Base-by-base conservation (phyloP, 2,329 filamentous ascomycete genomes). In the Penicillium sp. region DNA sequence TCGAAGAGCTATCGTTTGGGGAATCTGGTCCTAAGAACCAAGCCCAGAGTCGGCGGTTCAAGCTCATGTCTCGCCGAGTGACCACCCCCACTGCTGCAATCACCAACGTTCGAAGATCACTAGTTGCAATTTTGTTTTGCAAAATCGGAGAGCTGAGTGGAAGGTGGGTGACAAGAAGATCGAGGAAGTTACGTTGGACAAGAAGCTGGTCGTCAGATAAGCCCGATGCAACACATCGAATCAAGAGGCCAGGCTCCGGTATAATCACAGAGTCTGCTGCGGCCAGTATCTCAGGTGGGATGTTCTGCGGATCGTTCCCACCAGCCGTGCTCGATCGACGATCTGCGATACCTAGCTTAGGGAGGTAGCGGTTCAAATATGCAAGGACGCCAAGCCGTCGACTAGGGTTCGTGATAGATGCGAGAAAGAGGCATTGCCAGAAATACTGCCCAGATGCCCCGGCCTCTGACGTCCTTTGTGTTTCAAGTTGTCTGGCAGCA, bases 391-490 rank as follows among this genome's bases (percentile, higher is more conserved):
- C 94, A 62, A 90, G 87, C 55, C 94, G 86, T 60, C 93, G 84
- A 60, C 88, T 92, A 42, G 91, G 85, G 68, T 93, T 93, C 1
- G 94, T 97, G 59, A 99, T 94, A 19, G 91, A 89, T 10, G 93
- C 91, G 19, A 99, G 79, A 69, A 99, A 97, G 70, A 99, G 89
- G 73, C 92, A 97, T 77, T 99, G 94, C 94, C 94, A 99, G 73
- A 97, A 99, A 74, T 94, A 97, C 63, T 90, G 90, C 64, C 93
- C 90, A 10, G 87, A 86, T 9, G 82, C 82, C 75, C 81, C 55
- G 73, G 75, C 33, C 76, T 84, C 62, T 80, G 81, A 53, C 75
- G 83, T 77, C 59, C 82, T 66, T 38, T 72, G 70, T 66, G 29
- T 86, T 78, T 57, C 87, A 81, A 66, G 92, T 84, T 48, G 64